phyloP scores from a whole-genome alignment of 2,329 filamentous ascomycete species.

The Simplicillium aogashimaense region DNA sequence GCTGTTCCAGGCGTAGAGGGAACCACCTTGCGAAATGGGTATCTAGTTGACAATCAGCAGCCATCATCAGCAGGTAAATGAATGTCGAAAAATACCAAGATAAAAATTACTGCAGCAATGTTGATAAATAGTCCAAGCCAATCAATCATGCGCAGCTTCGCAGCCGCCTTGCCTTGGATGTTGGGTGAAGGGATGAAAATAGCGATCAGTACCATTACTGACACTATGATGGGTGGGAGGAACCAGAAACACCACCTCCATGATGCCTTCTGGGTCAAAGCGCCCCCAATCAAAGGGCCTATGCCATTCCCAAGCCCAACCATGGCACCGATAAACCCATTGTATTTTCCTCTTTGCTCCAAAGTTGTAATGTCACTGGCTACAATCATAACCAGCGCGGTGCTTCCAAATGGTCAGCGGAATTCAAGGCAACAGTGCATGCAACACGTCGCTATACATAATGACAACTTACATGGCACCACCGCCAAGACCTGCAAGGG shows the following conservation, averaged over 20 bases:
- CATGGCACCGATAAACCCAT: conserved; percentile 15
- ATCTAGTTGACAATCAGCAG: neutral
- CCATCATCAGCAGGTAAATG: too few relatives aligned
- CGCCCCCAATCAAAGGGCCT: conserved; percentile 21
- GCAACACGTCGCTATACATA: too few relatives aligned
- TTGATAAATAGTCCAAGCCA: neutral
- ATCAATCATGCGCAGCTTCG: neutral
- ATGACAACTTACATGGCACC: conserved; percentile 17
- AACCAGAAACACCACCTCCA: conserved; percentile 21
- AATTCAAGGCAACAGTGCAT: too few relatives aligned
- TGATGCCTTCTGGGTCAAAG: conserved; percentile 14
- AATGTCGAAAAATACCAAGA: neutral
- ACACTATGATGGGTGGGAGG: neutral
- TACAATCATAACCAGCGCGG: conserved; percentile 23
- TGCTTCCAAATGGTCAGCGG: conserved; percentile 7
- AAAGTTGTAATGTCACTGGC: conserved; percentile 25
- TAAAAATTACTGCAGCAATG: neutral
- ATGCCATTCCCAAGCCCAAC: conserved; percentile 26
- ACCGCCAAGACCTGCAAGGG: conserved; percentile 22
- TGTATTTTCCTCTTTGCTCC: conserved; percentile 22
- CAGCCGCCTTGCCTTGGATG: neutral
- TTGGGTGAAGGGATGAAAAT: neutral
- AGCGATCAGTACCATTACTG: neutral
- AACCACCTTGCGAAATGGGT: neutral
- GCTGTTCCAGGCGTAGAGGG: neutral